Conservation (phyloP, 345 rosid species). For the Eucalyptus sp. region DNA sequence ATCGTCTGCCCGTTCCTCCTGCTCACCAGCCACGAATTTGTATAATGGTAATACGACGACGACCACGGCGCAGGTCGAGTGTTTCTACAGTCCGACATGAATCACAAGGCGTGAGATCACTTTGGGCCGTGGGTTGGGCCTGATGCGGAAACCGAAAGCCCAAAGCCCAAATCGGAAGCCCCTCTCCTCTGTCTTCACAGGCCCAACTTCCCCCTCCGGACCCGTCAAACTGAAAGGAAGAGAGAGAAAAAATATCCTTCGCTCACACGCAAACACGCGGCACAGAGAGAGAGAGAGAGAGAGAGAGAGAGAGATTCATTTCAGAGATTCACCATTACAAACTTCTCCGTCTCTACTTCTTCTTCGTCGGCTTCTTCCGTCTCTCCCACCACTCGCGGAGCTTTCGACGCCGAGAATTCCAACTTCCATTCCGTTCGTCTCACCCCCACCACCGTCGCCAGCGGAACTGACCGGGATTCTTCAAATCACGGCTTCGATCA, state of each 20-base stretch:
- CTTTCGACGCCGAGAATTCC: slow-evolving; percentile 13
- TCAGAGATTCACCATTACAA: neutral
- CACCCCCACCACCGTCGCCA: neutral
- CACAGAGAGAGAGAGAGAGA: neutral
- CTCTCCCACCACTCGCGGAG: neutral
- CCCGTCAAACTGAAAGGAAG: neutral
- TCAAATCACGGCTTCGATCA: neutral
- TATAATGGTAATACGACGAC: neutral
- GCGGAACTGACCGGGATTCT: neutral
- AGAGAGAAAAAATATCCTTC: neutral
- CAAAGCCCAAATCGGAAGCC: neutral
- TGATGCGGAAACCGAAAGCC: neutral
- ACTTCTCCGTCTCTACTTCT: neutral
- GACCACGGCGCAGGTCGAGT: neutral
- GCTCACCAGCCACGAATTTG: neutral
- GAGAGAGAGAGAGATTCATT: neutral
- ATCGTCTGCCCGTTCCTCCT: neutral
- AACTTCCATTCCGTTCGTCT: neutral
- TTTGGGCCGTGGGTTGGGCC: neutral
- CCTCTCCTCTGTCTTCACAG: neutral
- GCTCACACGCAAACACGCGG: neutral
- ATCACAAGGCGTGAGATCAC: neutral
- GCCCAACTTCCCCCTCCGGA: neutral
- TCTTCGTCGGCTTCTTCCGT: neutral
- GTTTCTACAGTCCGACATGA: neutral